Conservation (phyloP, 2,329 filamentous ascomycete species). For the Aspergillus ochraceus region DNA sequence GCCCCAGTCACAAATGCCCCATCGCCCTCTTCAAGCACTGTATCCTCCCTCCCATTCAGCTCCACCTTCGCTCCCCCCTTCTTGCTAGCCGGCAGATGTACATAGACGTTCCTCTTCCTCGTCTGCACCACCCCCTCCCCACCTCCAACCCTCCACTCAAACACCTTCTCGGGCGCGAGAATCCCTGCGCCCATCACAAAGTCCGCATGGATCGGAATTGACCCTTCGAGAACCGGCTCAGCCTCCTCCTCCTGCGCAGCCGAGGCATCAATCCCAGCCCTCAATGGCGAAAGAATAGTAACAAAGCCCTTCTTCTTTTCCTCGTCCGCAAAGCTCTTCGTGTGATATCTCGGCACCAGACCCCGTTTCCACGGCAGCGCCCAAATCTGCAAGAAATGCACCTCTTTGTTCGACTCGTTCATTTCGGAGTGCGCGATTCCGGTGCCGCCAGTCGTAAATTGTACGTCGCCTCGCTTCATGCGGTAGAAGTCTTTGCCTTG, state of each 20-base stretch:
- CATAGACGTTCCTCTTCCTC: conserved; percentile 67
- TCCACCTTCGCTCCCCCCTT: conserved; percentile 71
- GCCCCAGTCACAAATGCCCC: conserved; percentile 72
- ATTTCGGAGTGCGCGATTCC: conserved; percentile 79
- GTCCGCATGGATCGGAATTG: conserved; percentile 82
- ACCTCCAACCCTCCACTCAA: conserved; percentile 71
- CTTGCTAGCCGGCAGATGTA: conserved; percentile 80
- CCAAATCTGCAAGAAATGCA: conserved; percentile 90
- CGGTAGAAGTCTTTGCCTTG: conserved; percentile 65
- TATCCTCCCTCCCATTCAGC: conserved; percentile 65
- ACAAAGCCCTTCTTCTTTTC: conserved; percentile 71
- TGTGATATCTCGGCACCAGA: conserved; percentile 74
- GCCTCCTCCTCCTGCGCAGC: conserved; percentile 63
- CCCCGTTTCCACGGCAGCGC: conserved; percentile 74
- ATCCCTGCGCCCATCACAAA: conserved; percentile 79
- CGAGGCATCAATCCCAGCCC: conserved; percentile 64
- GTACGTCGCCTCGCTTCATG: conserved; percentile 78
- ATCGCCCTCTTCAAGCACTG: conserved; percentile 72
- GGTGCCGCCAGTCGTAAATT: conserved; percentile 86
- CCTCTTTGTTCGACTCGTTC: conserved; percentile 70
- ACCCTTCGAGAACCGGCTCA: conserved; percentile 60
- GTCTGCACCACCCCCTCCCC: conserved; percentile 30
- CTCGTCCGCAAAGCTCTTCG: conserved; percentile 69
- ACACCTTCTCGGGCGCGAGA: conserved; percentile 63
- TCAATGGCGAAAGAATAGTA: conserved; percentile 72